Percentiles rank a stretch among this genome's conserved stretches.
Evolutionary conservation across 2,329 filamentous ascomycete species (phyloP).

Genomic region (Ophiostoma fasciatum): DNA sequence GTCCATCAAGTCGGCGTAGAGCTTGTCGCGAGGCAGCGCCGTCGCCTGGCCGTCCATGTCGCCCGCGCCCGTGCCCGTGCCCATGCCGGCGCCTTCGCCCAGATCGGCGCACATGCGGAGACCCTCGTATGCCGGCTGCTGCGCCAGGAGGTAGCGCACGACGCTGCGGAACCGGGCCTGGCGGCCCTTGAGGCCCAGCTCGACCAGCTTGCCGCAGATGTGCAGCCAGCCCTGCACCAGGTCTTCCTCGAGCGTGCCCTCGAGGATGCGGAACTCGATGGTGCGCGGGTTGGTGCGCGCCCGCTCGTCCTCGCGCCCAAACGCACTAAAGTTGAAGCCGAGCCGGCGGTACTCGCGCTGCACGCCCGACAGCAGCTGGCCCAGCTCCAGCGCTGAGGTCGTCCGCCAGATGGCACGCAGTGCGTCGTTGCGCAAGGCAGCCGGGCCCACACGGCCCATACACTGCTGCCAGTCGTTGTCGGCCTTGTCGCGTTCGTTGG

Average conservation of each 20-base stretch:
- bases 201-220: slow-evolving; percentile 19
- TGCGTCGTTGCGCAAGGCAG: slow-evolving; percentile 11
- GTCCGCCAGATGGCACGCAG: slow-evolving; percentile 18
- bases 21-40: not conserved
- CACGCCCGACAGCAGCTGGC: slow-evolving; percentile 21
- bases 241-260: slow-evolving; percentile 18
- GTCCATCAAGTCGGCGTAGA: slow-evolving; percentile 8
- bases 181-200: slow-evolving; percentile 13
- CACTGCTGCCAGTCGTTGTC: slow-evolving; percentile 11
- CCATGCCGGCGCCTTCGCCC: not conserved
- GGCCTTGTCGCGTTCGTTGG: not conserved
- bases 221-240: slow-evolving; percentile 21
- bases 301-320: slow-evolving; percentile 22
- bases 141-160: slow-evolving; percentile 7
- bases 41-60: not conserved
- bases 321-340: slow-evolving; percentile 26
- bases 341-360: slow-evolving; percentile 20
- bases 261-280: slow-evolving; percentile 25
- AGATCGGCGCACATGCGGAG: not conserved
- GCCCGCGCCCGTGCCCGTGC: not conserved
- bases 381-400: slow-evolving; percentile 17
- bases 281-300: slow-evolving; percentile 21
- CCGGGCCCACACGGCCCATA: slow-evolving; percentile 6
- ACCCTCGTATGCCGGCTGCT: slow-evolving; percentile 7
- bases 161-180: slow-evolving; percentile 6